Evolutionary conservation across 1,139 yeast species (phyloP), one percentile per base, ranked within the genome.

Genomic region (Debaryomycetaceae sp.): DNA sequence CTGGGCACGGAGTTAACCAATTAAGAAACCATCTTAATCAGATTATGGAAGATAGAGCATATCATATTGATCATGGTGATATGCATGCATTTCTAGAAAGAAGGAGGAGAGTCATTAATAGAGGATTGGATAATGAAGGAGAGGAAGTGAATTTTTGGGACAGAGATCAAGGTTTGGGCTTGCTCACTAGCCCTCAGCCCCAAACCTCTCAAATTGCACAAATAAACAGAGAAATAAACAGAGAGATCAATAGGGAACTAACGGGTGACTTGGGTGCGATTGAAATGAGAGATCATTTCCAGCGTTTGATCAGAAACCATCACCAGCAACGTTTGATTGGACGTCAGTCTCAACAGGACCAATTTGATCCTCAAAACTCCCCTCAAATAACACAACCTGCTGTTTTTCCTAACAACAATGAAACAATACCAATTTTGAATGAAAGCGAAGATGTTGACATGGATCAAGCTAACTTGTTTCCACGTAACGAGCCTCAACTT

Each of bases 1-100:
- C 95, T 30, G 98, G 98, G 1, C 81, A 78, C 47, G 98, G 98
- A 4, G 97, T 92, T 14, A 77, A 70, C 39, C 78, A 77, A 45
- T 70, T 88, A 47, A 76, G 95, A 45, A 78, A 77, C 36, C 82
- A 82, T 53, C 69, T 87, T 37, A 67, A 62, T 41, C 67, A 63
- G 44, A 61, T 67, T 33, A 69, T 72, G 72, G 75, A 69, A 48
- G 75, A 70, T 43, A 51, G 74, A 33, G 61, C 70, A 0, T 67
- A 66, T 45, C 62, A 64, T 34, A 51, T 70, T 33, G 76, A 70
- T 39, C 73, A 67, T 42, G 67, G 65, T 17, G 73, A 66, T 37
- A 59, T 63, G 42, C 65, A 63, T 37, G 65, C 65, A 6, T 52
- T 59, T 29, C 56, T 65, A 31, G 63, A 62, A 34, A 50, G 72